Evolutionary conservation across 2,329 filamentous ascomycete genomes (phyloP).

Genomic region (Claviceps sp.): DNA sequence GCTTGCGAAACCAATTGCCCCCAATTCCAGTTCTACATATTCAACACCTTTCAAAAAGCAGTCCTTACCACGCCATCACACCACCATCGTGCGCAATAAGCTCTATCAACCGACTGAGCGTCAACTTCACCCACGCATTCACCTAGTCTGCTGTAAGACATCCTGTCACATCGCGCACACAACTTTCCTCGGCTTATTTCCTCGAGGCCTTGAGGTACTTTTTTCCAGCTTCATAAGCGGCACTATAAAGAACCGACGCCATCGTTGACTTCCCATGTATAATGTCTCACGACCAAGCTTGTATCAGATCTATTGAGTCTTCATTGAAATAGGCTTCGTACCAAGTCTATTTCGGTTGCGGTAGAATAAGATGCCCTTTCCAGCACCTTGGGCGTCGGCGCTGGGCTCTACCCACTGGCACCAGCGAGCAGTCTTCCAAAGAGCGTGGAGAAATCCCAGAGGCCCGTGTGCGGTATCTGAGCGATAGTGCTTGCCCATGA

Average conservation of each 20-base stretch:
- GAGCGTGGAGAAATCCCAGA: constrained; percentile 67
- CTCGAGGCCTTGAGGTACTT: too few relatives aligned
- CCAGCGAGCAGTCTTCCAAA: constrained; percentile 70
- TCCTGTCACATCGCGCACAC: too few relatives aligned
- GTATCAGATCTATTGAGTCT: constrained; percentile 5
- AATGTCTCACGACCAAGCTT: too few relatives aligned
- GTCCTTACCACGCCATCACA: too few relatives aligned
- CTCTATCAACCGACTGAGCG: too few relatives aligned
- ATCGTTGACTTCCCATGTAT: not conserved
- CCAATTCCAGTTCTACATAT: too few relatives aligned
- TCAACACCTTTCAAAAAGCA: too few relatives aligned
- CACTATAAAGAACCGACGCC: constrained; percentile 1
- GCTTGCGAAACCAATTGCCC: too few relatives aligned
- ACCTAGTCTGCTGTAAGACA: too few relatives aligned
- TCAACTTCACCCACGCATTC: too few relatives aligned
- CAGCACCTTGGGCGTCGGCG: constrained; percentile 64
- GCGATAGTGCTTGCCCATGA: constrained; percentile 96
- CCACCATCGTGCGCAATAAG: too few relatives aligned
- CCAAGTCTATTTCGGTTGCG: constrained; percentile 86
- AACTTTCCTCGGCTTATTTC: too few relatives aligned
- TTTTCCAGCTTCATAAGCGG: not conserved
- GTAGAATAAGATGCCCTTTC: constrained; percentile 83
- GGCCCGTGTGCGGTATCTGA: constrained; percentile 64
- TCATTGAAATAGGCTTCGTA: constrained; percentile 24
- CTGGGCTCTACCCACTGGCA: constrained; percentile 98